Conservation (phyloP, 139 green algal species). For the Medakamo hakoo region DNA sequence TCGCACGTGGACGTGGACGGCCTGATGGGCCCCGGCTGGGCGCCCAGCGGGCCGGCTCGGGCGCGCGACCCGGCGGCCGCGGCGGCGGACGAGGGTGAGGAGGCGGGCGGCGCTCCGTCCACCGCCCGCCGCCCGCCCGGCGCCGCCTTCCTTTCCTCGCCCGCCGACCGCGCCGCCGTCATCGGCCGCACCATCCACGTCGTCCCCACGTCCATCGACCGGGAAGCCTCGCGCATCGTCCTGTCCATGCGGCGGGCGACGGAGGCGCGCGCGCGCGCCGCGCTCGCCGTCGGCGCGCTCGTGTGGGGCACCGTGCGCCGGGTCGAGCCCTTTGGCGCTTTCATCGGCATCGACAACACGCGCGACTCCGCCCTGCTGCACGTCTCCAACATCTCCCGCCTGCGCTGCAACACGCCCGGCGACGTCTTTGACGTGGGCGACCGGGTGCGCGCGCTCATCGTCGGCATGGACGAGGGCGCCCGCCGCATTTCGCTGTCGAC, state of each 20-base stretch:
- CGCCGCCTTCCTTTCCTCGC: background rate
- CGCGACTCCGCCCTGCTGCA: conserved; percentile 32
- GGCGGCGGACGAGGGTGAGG: background rate
- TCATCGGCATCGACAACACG: conserved; percentile 35
- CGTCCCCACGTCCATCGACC: background rate
- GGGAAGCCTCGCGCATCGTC: background rate
- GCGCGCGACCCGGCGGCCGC: conserved; percentile 1
- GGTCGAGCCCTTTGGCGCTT: conserved; percentile 32
- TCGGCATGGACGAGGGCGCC: conserved; percentile 33
- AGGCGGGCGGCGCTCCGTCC: conserved; percentile 7
- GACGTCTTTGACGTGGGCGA: conserved; percentile 34
- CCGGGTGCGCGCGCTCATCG: conserved; percentile 25
- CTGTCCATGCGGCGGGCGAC: background rate
- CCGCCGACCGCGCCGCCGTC: background rate
- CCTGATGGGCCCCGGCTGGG: conserved; percentile 7
- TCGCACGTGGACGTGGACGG: conserved; percentile 15
- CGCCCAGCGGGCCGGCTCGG: background rate
- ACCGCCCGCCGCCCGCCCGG: background rate
- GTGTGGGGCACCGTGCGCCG: conserved; percentile 25
- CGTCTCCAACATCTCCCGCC: conserved; percentile 34
- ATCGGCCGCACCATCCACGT: background rate
- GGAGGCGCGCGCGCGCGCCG: too few relatives aligned
- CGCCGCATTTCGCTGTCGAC: conserved; percentile 33
- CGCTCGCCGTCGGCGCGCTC: conserved; percentile 13
- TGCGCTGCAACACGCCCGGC: conserved; percentile 10